Base-by-base conservation (phyloP, 345 rosid genomes). In the Salix purpurea region DNA sequence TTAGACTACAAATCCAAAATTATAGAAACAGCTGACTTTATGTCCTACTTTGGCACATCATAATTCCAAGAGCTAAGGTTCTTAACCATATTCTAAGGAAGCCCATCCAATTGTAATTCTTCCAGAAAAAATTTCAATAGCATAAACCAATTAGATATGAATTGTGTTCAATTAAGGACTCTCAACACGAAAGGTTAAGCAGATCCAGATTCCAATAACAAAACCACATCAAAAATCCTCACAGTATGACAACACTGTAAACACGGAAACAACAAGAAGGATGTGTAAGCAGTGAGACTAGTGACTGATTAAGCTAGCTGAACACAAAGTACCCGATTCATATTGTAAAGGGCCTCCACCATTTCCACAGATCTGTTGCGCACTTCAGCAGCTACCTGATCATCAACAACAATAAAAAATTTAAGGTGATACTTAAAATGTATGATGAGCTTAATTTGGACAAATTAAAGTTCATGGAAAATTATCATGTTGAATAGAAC, bases 371-470 rank as follows among this genome's bases (percentile, higher is more conserved):
- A 78, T 56, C 84, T 74, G 40, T 78, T 74, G 60, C 76, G 69
- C 69, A 82, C 79, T 66, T 74, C 79, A 74, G 70, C 78, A 42
- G 81, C 76, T 71, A 82, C 72, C 84, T 82, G 67, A 82, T 77
- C 37, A 80, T 42, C 67, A 67, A 67, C 70, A 80, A 37, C 58
- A 74, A 68, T 36, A 46, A 50, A 74, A 8, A 60, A 72, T 69
- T 54, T 23, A 69, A 30, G 54, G 13, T 8, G 42, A 19, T 65
- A 54, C 72, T 24, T 8, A 74, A 52, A 13, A 66, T 28, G 74
- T 37, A 67, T 32, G 74, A 26, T 54, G 12, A 48, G 69, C 32
- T 40, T 40, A 30, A 19, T 46, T 4, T 70, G 11, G 15, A 14
- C 42, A 42, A 44, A 46, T 26, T 30, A 52, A 73, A 26, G 28